A percentile compares a stretch with the other conserved stretches of the same genome.
Conservation (phyloP, 2,329 filamentous ascomycete species). For the Ascochyta lentis region DNA sequence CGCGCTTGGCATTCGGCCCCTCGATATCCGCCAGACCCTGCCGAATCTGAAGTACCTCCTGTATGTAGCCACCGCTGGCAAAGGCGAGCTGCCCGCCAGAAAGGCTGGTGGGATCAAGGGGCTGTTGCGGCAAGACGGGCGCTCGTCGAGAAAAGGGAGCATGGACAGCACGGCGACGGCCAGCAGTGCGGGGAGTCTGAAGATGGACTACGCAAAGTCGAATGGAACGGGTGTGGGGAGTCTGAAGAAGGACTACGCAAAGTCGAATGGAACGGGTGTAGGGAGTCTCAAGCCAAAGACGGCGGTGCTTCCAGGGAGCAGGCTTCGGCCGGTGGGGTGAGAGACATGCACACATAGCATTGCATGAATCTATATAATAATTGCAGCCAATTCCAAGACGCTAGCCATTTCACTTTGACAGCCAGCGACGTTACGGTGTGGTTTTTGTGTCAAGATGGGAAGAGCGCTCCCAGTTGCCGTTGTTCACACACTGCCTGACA, state of each 20-base stretch:
- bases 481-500: too few relatives aligned
- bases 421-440: too few relatives aligned
- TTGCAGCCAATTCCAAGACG: too few relatives aligned
- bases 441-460: too few relatives aligned
- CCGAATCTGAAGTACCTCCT: constrained; percentile 93
- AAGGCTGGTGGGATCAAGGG: constrained; percentile 48
- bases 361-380: too few relatives aligned
- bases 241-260: constrained; percentile 11
- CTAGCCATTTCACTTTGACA: too few relatives aligned
- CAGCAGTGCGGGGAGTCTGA: constrained; percentile 28
- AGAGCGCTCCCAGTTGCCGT: too few relatives aligned
- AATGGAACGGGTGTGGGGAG: constrained; percentile 30
- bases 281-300: constrained; percentile 28
- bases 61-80: constrained; percentile 86
- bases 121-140: constrained; percentile 36
- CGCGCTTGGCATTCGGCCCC: constrained; percentile 74
- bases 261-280: constrained; percentile 27
- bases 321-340: constrained; percentile 34
- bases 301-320: constrained; percentile 29
- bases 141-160: constrained; percentile 39
- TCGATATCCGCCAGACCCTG: constrained; percentile 90
- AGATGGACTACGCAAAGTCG: constrained; percentile 14
- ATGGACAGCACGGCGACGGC: constrained; percentile 41
- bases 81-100: constrained; percentile 61
- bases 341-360: not conserved